These are phyloP conservation scores for Plectosphaerella cucumerina DNA, from an alignment of 2,329 filamentous ascomycete genomes.

Conservation along the genomic window DNA sequence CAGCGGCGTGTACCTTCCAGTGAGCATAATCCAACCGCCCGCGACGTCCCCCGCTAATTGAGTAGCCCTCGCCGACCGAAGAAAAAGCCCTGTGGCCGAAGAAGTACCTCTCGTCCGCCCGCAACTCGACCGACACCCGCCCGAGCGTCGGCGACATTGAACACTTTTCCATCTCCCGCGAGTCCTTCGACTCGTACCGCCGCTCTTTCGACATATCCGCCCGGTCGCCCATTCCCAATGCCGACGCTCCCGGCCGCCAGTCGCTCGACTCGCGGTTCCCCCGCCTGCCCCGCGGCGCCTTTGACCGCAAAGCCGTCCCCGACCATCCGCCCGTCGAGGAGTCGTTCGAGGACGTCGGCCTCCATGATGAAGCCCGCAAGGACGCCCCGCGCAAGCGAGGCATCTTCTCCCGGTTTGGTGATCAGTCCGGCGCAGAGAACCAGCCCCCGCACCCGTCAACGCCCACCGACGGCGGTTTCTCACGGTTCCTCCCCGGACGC, in stretches of 20 bases:
- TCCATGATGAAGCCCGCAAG: constrained; percentile 61
- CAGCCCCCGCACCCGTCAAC: constrained; percentile 25
- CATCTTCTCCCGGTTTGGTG: constrained; percentile 78
- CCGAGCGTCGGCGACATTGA: constrained; percentile 74
- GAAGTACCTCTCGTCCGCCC: constrained; percentile 42
- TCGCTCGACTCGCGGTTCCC: constrained; percentile 71
- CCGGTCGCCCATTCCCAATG: constrained; percentile 66
- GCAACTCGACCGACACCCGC: constrained; percentile 50
- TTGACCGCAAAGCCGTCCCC: constrained; percentile 52
- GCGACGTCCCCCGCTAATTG: too few species aligned
- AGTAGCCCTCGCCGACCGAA: constrained; percentile 81
- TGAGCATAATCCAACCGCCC: constrained; percentile 37
- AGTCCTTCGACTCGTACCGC: constrained; percentile 95
- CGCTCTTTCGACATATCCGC: constrained; percentile 95
- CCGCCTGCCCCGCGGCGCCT: constrained; percentile 57
- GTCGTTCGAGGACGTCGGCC: constrained; percentile 83
- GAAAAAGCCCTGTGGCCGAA: constrained; percentile 75
- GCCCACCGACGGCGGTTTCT: constrained; percentile 29
- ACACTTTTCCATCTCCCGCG: constrained; percentile 89
- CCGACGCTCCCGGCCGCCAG: constrained; percentile 62
- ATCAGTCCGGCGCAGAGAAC: constrained; percentile 34
- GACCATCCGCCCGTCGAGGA: constrained; percentile 70
- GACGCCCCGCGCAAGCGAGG: constrained; percentile 50
- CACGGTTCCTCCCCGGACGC: constrained; percentile 64
- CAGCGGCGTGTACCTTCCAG: constrained; percentile 89